phyloP scores from a whole-genome alignment of 129 eudicot genomes.

The Helianthus annuus region HanXRQr2.0-SUNRISE NC_035447.2:56920837-56921336 shows the following conservation, averaged over 20 bases:
- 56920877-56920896: no score
- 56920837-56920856: no score
- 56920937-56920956: no score
- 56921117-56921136: not conserved
- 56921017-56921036: not conserved
- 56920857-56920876: no score
- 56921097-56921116: slow-evolving; percentile 15
- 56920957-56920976: no score
- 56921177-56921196: slow-evolving; percentile 1
- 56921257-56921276: not conserved
- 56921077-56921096: slow-evolving; percentile 26
- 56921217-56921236: not conserved
- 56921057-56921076: slow-evolving; percentile 4
- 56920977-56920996: not conserved
- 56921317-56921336: not conserved
- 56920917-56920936: no score
- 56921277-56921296: slow-evolving; percentile 25
- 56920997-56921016: slow-evolving; percentile 1
- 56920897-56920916: no score
- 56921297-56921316: slow-evolving; percentile 9
- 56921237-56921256: not conserved
- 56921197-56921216: not conserved
- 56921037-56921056: slow-evolving; percentile 22
- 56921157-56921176: slow-evolving; percentile 2
- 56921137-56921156: slow-evolving; percentile 7